Conservation (phyloP, 371 early-diverging fungal species). For the Apophysomyces elegans region DNA sequence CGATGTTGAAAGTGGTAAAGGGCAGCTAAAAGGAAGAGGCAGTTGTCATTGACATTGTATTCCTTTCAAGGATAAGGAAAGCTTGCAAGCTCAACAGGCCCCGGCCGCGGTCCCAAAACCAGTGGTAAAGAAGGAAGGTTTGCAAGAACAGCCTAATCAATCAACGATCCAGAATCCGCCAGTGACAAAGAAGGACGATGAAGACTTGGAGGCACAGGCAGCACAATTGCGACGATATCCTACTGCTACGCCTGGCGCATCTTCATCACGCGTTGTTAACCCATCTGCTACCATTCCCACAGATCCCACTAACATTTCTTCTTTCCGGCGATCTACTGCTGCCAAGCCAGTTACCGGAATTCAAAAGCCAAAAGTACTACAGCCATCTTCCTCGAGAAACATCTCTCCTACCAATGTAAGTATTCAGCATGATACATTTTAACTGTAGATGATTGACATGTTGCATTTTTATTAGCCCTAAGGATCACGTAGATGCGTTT, state of each 20-base stretch:
- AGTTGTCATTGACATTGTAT: background rate
- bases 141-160: constrained; percentile 15
- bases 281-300: constrained; percentile 13
- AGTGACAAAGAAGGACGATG: constrained; percentile 10
- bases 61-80: constrained; percentile 19
- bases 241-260: constrained; percentile 12
- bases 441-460: background rate
- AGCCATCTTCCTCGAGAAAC: constrained; percentile 23
- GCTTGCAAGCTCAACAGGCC: constrained; percentile 16
- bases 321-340: constrained; percentile 29
- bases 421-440: background rate
- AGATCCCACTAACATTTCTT: constrained; percentile 20
- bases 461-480: background rate
- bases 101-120: background rate
- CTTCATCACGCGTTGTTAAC: constrained; percentile 24
- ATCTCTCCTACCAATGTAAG: constrained; percentile 29
- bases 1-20: constrained; percentile 49
- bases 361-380: constrained; percentile 20
- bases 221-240: constrained; percentile 11
- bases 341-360: constrained; percentile 12
- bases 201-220: constrained; percentile 13
- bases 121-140: constrained; percentile 1
- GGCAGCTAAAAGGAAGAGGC: background rate
- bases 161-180: constrained; percentile 1
- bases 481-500: background rate